Base-by-base conservation (phyloP, 164 flowering plant genomes). In the Nelumbo lutea region DNA sequence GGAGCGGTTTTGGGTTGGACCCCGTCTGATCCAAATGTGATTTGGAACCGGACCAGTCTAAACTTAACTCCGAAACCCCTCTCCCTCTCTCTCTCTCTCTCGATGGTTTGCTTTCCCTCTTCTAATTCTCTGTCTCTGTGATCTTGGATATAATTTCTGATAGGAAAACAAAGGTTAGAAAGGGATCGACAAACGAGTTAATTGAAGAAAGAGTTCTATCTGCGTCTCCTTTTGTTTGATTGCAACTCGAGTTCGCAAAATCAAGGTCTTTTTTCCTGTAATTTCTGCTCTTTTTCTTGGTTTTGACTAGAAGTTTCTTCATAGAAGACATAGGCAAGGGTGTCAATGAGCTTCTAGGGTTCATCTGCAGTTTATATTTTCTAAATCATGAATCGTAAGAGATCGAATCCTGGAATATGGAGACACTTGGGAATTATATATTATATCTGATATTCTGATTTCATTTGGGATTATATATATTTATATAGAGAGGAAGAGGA, bases 211-310 rank as follows among this genome's bases (percentile, higher is more conserved):
- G 27, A 27, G 27, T 27, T 27, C 27, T 27, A 27, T 27, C 27
- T 0, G 27, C 27, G 27, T 27, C 27, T 27, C 27, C 27, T 13
- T 51, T 51, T 7, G 55, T 50, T 9, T 13, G 6, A 50, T 50
- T 50, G 11, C 53, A 50, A 50, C 8, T 50, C 53, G 11, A 50
- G 1, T 50, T 6, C 2, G 53, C 59, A 7, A 56, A 56, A 67
- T 27, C 42, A 56, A 67, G 69, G 62, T 67, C 62, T 15, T 42
- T 42, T 44, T 57, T 15, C 27, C 61, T 52, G 43, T 57, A 27
- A 67, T 56, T 63, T 67, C 51, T 43, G 6, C 2, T 43, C 52
- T 2, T 43, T 9, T 13, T 13, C 3, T 51, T 7, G 4, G 42
- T 15, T 43, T 63, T 63, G 40, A 1, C 27, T 2, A 8, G 5